Percentiles rank a stretch among this genome's conserved stretches.
phyloP scores from a whole-genome alignment of 768 basidiomycete species.

The Mrakia hoshinonis region DNA sequence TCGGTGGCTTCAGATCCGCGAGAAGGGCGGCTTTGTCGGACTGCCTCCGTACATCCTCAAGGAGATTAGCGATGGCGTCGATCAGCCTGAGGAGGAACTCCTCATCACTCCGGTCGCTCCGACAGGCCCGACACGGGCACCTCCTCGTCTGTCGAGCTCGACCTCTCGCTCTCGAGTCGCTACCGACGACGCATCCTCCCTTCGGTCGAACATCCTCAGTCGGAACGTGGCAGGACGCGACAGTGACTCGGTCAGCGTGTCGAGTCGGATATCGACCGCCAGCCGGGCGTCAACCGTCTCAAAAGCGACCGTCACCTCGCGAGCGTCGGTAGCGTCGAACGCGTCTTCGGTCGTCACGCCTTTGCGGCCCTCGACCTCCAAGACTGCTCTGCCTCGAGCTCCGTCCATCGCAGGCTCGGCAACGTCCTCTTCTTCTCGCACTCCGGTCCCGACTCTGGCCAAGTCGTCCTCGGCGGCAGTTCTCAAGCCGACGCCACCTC shows the following conservation, averaged over 20 bases:
- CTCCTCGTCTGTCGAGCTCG: constrained; percentile 15
- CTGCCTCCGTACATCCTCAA: constrained; percentile 82
- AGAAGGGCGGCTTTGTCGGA: constrained; percentile 67
- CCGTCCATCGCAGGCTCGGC: constrained; percentile 1
- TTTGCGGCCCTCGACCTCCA: neutral
- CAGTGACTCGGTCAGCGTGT: neutral
- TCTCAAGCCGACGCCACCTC: neutral
- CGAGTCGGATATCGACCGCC: neutral
- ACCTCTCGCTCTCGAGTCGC: neutral
- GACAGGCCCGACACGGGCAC: neutral
- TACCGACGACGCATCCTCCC: neutral
- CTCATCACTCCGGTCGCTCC: neutral
- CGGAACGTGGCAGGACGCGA: neutral
- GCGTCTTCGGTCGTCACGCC: neutral
- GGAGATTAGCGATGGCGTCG: constrained; percentile 68
- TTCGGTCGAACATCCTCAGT: constrained; percentile 14
- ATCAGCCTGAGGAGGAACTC: constrained; percentile 2
- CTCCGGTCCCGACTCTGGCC: neutral
- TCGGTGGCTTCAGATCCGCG: constrained; percentile 65
- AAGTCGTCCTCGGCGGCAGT: neutral
- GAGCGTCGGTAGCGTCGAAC: neutral
- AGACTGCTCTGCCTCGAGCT: neutral
- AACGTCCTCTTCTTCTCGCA: neutral
- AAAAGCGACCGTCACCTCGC: neutral
- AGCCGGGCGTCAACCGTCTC: neutral